Base-by-base conservation (phyloP, 2,329 filamentous ascomycete genomes). In the Aureobasidium zeae region DNA sequence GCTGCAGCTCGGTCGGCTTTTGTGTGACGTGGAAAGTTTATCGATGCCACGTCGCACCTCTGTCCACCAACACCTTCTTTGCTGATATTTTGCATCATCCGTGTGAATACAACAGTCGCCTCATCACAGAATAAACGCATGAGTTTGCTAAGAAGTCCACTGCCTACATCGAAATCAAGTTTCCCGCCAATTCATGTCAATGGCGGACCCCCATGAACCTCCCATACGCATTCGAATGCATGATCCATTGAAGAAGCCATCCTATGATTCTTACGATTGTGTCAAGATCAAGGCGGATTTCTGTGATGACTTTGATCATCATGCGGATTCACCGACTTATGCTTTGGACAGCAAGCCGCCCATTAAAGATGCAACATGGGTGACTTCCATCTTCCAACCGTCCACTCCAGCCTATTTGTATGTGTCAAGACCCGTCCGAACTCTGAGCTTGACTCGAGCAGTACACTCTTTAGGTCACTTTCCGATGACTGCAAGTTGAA, bases 351-450 rank as follows among this genome's bases (percentile, higher is more conserved):
- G 13, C 7, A 41, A 28, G 30, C 6, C 16, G 21, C 30, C n/a
- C 20, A 17, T 28, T 28, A 42, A 12, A 3, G 30, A 33, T 33
- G 21, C 28, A 34, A 29, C 26, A 43, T 43, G 30, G 29, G 20
- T 34, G 30, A 26, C 39, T 34, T 42, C 38, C 19, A 3, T 17
- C n/a, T 28, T 43, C 3, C 13, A 43, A 30, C 30, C 33, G 20
- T 26, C 39, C 17, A 20, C 21, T 28, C 6, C 39, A 34, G 22
- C 21, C 30, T 21, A 34, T 21, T n/a, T 29, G 39, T 43, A 43
- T 21, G 39, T 43, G 39, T 43, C 29, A 34, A 43, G 39, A 13
- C 39, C 39, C 30, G 28, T 30, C 39, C 39, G n/a, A 42, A 32
- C n/a, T 30, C 39, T 33, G 39, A 43, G 30, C 29, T 34, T 43